phyloP scores from a whole-genome alignment of 2,329 filamentous ascomycete genomes.

The Trichoderma aggressivum region DNA sequence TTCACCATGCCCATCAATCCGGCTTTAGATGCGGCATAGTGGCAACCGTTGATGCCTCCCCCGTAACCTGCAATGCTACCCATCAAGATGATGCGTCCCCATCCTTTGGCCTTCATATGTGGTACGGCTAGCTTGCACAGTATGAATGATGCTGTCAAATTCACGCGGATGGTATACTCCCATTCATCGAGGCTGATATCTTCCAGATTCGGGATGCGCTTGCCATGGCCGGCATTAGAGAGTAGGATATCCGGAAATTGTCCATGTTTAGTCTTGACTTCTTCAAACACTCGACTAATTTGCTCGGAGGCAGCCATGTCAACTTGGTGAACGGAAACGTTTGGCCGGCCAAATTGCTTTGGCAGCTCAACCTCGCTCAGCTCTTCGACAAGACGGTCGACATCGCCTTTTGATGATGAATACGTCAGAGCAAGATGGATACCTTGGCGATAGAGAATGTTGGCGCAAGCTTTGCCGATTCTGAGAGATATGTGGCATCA shows the following conservation, averaged over 20 bases:
- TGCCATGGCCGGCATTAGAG: conserved; percentile 62
- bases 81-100: not conserved
- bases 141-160: conserved; percentile 57
- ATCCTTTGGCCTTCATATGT: not conserved
- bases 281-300: not conserved
- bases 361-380: not conserved
- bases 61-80: not conserved
- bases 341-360: not conserved
- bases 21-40: not conserved
- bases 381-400: not conserved
- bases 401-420: not conserved
- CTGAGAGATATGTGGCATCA: not conserved
- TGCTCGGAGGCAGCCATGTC: not conserved
- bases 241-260: not conserved
- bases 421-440: not conserved
- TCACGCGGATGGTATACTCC: conserved; percentile 60
- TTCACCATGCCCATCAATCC: not conserved
- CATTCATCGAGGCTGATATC: conserved; percentile 64
- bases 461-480: not conserved
- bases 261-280: not conserved
- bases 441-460: not conserved
- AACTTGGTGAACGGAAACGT: not conserved
- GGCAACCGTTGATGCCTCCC: not conserved
- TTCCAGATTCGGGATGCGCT: conserved; percentile 52
- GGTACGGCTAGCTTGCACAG: not conserved